A percentile compares a stretch with the other conserved stretches of the same genome.
These are phyloP conservation scores for Exophiala sideris DNA, from an alignment of 2,329 filamentous ascomycete genomes.

Conservation along the genomic window DNA sequence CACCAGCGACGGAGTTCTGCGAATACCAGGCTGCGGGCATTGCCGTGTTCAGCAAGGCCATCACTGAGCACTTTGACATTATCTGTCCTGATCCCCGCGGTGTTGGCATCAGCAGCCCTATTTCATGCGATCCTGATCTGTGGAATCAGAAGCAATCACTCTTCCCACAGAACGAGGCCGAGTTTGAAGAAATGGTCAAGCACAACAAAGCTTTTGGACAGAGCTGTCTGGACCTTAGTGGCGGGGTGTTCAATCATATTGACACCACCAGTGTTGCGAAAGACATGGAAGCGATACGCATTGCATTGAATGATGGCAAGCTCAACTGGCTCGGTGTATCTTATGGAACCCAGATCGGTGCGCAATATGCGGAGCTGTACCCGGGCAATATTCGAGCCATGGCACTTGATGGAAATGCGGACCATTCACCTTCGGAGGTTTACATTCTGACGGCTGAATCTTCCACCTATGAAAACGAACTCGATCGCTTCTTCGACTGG, in stretches of 20 bases:
- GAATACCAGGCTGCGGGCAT: neutral
- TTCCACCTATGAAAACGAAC: neutral
- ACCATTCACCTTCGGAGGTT: slow-evolving; percentile 39
- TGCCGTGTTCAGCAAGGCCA: neutral
- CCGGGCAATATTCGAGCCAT: slow-evolving; percentile 43
- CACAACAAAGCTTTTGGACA: slow-evolving; percentile 40
- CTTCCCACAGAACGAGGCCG: neutral
- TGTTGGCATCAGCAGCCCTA: slow-evolving; percentile 39
- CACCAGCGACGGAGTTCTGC: slow-evolving; percentile 21
- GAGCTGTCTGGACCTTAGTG: slow-evolving; percentile 41
- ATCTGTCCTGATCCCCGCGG: slow-evolving; percentile 46
- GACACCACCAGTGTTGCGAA: slow-evolving; percentile 38
- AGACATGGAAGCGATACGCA: slow-evolving; percentile 36
- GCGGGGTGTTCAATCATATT: slow-evolving; percentile 40
- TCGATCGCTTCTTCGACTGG: slow-evolving; percentile 7
- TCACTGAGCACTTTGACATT: slow-evolving; percentile 39
- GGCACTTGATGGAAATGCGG: slow-evolving; percentile 45
- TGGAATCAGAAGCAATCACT: slow-evolving; percentile 38
- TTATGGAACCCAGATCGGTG: slow-evolving; percentile 47
- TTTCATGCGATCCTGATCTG: slow-evolving; percentile 38
- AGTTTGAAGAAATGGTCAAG: slow-evolving; percentile 33
- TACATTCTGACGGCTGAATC: neutral
- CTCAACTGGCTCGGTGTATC: slow-evolving; percentile 43
- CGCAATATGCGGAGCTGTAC: slow-evolving; percentile 44
- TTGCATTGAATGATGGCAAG: slow-evolving; percentile 35